Conservation (phyloP, 371 early-diverging fungal species). For the Rhizopus stolonifer region DNA sequence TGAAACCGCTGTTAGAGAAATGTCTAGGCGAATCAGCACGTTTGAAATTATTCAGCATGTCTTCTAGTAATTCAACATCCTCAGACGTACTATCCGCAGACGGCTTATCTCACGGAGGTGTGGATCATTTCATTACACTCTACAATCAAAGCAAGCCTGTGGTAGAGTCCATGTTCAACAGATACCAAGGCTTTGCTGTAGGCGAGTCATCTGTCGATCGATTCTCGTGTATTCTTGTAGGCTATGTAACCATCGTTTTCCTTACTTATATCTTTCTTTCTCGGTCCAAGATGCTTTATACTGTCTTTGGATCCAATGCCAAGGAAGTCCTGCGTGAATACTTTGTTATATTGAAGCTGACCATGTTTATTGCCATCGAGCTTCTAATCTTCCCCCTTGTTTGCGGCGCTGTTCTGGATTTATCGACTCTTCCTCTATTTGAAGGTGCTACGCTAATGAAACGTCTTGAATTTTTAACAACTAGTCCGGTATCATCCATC, state of each 20-base stretch:
- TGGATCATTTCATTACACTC: constrained; percentile 1
- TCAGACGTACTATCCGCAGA: not conserved
- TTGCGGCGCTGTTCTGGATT: constrained; percentile 80
- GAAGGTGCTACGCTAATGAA: constrained; percentile 52
- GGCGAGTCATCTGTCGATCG: constrained; percentile 34
- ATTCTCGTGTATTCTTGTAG: constrained; percentile 33
- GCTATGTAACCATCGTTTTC: constrained; percentile 32
- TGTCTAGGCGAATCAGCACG: too few relatives aligned
- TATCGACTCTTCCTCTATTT: constrained; percentile 75
- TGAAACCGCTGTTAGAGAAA: not conserved
- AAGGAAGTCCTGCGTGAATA: constrained; percentile 53
- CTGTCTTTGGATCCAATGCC: constrained; percentile 36
- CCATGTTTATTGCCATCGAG: constrained; percentile 82
- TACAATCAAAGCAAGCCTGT: constrained; percentile 13
- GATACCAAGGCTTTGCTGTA: constrained; percentile 38
- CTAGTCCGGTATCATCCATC: constrained; percentile 65
- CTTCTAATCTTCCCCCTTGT: constrained; percentile 83
- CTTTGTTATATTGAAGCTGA: constrained; percentile 62
- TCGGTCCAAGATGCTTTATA: constrained; percentile 2
- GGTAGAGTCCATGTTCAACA: constrained; percentile 7
- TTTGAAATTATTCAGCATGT: too few relatives aligned
- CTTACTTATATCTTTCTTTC: constrained; percentile 34
- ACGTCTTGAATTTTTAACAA: constrained; percentile 51
- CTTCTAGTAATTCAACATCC: too few relatives aligned
- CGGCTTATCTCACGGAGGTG: not conserved